Conservation (phyloP, 2,329 filamentous ascomycete species). For the Neonectria faginata region DNA sequence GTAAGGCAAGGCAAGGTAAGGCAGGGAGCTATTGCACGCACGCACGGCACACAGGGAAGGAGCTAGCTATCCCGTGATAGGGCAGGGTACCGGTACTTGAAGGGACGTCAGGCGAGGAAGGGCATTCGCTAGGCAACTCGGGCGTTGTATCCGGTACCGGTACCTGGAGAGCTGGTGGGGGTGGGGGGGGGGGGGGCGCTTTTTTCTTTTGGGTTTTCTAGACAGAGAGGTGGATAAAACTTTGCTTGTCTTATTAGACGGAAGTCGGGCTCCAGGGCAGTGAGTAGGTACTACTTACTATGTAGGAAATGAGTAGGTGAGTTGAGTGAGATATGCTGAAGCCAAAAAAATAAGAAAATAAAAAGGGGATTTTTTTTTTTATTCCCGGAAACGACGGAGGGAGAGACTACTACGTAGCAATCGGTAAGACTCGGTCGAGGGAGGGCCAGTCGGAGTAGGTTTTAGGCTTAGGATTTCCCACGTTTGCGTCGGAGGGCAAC, state of each 20-base stretch:
- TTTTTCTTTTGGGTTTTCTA: background rate
- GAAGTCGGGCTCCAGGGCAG: background rate
- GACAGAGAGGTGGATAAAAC: background rate
- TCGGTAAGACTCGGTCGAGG: background rate
- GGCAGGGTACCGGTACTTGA: background rate
- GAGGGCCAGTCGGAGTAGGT: background rate
- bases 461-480: too few relatives aligned
- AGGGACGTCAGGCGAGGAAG: background rate
- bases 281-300: background rate
- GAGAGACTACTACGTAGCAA: background rate
- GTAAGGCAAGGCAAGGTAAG: background rate
- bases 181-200: too few relatives aligned
- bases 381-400: background rate
- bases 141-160: background rate
- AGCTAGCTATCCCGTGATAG: background rate
- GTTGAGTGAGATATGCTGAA: background rate
- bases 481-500: too few relatives aligned
- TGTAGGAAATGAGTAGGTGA: background rate
- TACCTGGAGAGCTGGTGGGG: slow-evolving; percentile 1
- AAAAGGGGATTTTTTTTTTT: background rate
- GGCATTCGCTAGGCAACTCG: background rate
- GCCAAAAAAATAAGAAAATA: background rate
- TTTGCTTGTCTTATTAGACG: background rate
- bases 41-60: background rate
- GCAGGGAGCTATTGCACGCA: slow-evolving; percentile 1